Conservation (phyloP, 257 asterid genomes). For the Nicotiana sylvestris region DNA sequence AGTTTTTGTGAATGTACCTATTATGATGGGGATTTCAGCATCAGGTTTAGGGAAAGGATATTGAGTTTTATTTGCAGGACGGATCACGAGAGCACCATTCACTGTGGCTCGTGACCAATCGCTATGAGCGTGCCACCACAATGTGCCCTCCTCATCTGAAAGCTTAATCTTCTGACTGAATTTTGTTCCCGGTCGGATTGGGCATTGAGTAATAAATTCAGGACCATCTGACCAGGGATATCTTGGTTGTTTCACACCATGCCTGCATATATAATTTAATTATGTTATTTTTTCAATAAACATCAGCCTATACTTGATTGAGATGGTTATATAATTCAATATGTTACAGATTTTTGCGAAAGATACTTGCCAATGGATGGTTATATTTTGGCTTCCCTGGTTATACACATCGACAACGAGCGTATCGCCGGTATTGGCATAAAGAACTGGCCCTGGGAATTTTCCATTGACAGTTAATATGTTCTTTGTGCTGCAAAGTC, state of each 20-base stretch:
- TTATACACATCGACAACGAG: constrained; percentile 19
- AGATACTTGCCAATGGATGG: constrained; percentile 28
- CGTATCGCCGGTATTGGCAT: constrained; percentile 22
- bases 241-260: constrained; percentile 57
- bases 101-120: constrained; percentile 56
- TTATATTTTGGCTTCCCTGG: constrained; percentile 18
- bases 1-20: constrained; percentile 25
- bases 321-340: background rate
- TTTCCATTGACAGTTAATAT: constrained; percentile 26
- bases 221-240: constrained; percentile 75
- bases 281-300: background rate
- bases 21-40: constrained; percentile 39
- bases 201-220: constrained; percentile 59
- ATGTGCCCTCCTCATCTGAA: constrained; percentile 58
- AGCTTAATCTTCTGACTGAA: constrained; percentile 41
- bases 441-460: constrained; percentile 30
- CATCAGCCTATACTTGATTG: background rate
- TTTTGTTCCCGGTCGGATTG: constrained; percentile 40
- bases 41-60: constrained; percentile 50
- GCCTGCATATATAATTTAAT: constrained; percentile 31
- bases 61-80: constrained; percentile 17
- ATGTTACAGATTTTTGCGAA: background rate
- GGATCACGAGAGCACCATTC: constrained; percentile 44
- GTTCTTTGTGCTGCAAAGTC: constrained; percentile 24
- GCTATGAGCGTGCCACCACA: constrained; percentile 80